A percentile compares a stretch with the other conserved stretches of the same genome.
Conservation (phyloP, 1,284 basidiomycete genomes). For the Calocybe gambosa region DNA sequence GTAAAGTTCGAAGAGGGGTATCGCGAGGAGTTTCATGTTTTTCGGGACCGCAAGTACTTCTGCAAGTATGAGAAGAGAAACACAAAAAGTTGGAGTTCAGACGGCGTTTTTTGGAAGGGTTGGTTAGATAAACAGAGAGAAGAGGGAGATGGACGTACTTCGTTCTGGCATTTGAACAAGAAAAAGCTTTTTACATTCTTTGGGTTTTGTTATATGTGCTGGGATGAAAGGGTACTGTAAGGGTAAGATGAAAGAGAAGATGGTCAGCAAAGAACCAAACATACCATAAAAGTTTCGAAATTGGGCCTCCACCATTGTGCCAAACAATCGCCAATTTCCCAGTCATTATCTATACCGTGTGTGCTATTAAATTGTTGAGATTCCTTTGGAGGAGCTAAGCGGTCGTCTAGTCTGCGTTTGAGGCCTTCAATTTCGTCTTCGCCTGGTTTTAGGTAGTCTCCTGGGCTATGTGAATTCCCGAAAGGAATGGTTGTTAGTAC, state of each 20-base stretch:
- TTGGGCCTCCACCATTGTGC: slow-evolving; percentile 98
- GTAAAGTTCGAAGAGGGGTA: slow-evolving; percentile 94
- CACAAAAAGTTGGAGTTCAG: no score
- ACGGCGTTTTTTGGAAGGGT: background rate
- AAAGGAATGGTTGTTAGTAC: no score
- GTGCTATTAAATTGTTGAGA: slow-evolving; percentile 62
- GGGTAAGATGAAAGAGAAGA: slow-evolving; percentile 1
- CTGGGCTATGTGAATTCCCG: slow-evolving; percentile 72
- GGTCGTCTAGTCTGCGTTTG: slow-evolving; percentile 81
- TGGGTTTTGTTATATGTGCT: slow-evolving; percentile 94
- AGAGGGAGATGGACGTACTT: slow-evolving; percentile 55
- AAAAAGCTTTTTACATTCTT: slow-evolving; percentile 97
- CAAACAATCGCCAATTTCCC: slow-evolving; percentile 93
- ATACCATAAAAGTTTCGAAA: slow-evolving; percentile 96
- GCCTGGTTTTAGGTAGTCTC: slow-evolving; percentile 95
- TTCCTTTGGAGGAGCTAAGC: slow-evolving; percentile 69
- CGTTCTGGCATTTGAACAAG: slow-evolving; percentile 92
- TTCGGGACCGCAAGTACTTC: slow-evolving; percentile 94
- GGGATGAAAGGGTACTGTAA: slow-evolving; percentile 96
- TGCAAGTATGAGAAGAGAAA: slow-evolving; percentile 27
- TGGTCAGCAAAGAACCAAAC: slow-evolving; percentile 32
- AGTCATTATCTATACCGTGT: slow-evolving; percentile 78
- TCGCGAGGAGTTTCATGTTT: slow-evolving; percentile 97
- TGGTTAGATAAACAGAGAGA: background rate
- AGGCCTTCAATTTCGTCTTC: slow-evolving; percentile 91